phyloP scores from a whole-genome alignment of 1,139 yeast species.

The Pneumocystis canis region DNA sequence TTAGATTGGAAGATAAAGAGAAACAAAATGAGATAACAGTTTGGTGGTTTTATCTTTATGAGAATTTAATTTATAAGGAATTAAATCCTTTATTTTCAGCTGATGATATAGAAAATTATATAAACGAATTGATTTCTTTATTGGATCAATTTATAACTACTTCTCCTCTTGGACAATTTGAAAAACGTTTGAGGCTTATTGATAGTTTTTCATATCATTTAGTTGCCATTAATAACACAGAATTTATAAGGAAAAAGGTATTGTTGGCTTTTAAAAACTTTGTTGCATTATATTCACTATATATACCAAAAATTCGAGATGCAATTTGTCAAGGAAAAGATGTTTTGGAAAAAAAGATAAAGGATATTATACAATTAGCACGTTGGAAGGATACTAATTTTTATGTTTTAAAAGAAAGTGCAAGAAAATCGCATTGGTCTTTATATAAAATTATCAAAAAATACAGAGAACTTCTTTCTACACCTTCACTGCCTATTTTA shows the following conservation, averaged over 20 bases:
- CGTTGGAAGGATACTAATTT: conserved; percentile 96
- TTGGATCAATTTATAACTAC: conserved; percentile 63
- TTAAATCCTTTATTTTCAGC: conserved; percentile 16
- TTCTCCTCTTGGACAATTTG: conserved; percentile 46
- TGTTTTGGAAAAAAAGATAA: conserved; percentile 57
- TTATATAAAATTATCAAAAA: conserved; percentile 75
- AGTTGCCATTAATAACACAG: neutral
- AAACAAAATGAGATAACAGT: conserved; percentile 44
- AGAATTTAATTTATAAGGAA: conserved; percentile 33
- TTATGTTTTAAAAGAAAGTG: conserved; percentile 85
- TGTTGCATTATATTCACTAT: conserved; percentile 53
- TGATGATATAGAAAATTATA: conserved; percentile 25
- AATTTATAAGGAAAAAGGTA: conserved; percentile 11
- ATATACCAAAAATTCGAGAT: conserved; percentile 34
- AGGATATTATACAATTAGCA: conserved; percentile 74
- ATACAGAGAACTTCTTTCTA: conserved; percentile 48
- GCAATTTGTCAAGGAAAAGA: conserved; percentile 35
- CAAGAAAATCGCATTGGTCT: conserved; percentile 70
- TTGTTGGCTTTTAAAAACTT: conserved; percentile 45
- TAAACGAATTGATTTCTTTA: conserved; percentile 43
- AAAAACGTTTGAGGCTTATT: conserved; percentile 46
- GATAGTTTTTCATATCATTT: conserved; percentile 12
- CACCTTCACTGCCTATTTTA: conserved; percentile 38
- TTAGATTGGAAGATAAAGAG: conserved; percentile 47
- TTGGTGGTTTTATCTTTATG: conserved; percentile 90